Evolutionary conservation across 371 early-diverging fungal species (phyloP), one percentile per base, ranked within the genome.

Genomic region (Lichtheimia hyalospora): DNA sequence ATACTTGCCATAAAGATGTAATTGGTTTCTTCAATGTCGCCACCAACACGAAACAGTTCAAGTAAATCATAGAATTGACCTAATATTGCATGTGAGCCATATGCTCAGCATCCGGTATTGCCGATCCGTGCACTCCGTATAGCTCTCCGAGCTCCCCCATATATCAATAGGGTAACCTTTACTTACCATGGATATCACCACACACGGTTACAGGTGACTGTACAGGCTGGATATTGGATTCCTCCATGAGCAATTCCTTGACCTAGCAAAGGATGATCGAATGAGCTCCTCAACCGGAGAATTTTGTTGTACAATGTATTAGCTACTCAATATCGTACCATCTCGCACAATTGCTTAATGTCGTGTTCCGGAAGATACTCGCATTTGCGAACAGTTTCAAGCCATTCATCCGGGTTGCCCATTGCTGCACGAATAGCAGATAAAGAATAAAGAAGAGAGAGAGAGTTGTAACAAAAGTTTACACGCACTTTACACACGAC

Each of bases 21-120:
- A 73, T 97, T 99, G 57, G 99, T 99, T 70, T 98, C 93, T 15
- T 99, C 96, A 12, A 94, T 94, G 71, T 96, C 90, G 44, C 99
- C 99, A 54, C 99, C 99, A 52, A 97, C 96, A 55, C 94, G 88
- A 76, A 99, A 99, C 61, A 99, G 84, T 71, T 99, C 98, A 79
- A 98, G 89, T 50, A 99, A 83, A 73, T 99, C 99, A 78, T 97
- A 94, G 75, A 98, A 99, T 79, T 99, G 99, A 23, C 99, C 77
- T 77, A 41, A n/a, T 5, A 52, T 28, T 28, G 3, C 7, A 7
- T 28, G 28, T 28, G 28, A 28, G 28, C 28, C 7, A 34, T 34
- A 34, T 34, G 34, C 34, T 34, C 14, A 21, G 42, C 5, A 42
- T 43, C 20, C 40, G 42, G 20, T 14, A 42, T 20, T 25, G 56